Evolutionary conservation across 495 filamentous ascomycete species (phyloP).

Genomic region (Podospora comata): DNA sequence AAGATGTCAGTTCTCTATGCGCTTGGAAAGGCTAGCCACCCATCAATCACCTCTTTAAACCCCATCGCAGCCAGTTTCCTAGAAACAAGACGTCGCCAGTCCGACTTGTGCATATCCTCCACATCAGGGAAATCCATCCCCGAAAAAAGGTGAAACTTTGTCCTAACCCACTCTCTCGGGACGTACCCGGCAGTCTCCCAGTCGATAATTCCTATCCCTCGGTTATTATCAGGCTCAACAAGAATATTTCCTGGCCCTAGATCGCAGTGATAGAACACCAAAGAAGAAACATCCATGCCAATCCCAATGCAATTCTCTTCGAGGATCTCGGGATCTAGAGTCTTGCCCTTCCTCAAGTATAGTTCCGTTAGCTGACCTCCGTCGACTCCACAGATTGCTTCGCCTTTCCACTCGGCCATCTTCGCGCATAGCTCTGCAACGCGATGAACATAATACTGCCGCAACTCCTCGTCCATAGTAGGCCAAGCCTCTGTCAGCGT

Average conservation of each 20-base stretch:
- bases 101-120: no score
- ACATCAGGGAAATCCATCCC: no score
- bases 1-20: no score
- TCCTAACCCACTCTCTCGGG: slow-evolving; percentile 12
- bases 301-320: slow-evolving; percentile 3
- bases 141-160: no score
- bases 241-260: slow-evolving; percentile 18
- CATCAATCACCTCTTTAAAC: no score
- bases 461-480: slow-evolving; percentile 10
- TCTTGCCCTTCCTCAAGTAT: not conserved
- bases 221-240: slow-evolving; percentile 7
- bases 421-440: slow-evolving; percentile 11
- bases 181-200: slow-evolving; percentile 21
- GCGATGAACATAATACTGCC: slow-evolving; percentile 10
- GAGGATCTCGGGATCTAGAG: not conserved
- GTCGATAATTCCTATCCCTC: slow-evolving; percentile 16
- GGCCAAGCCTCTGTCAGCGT: slow-evolving; percentile 15
- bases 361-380: slow-evolving; percentile 12
- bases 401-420: slow-evolving; percentile 13
- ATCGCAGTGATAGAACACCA: slow-evolving; percentile 21
- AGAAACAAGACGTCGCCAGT: no score
- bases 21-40: no score
- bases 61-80: no score
- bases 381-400: slow-evolving; percentile 11
- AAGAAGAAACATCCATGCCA: slow-evolving; percentile 16